Evolutionary conservation across 352 stramenopile genomes (phyloP).

Genomic region (Phytophthora foliorum): DNA sequence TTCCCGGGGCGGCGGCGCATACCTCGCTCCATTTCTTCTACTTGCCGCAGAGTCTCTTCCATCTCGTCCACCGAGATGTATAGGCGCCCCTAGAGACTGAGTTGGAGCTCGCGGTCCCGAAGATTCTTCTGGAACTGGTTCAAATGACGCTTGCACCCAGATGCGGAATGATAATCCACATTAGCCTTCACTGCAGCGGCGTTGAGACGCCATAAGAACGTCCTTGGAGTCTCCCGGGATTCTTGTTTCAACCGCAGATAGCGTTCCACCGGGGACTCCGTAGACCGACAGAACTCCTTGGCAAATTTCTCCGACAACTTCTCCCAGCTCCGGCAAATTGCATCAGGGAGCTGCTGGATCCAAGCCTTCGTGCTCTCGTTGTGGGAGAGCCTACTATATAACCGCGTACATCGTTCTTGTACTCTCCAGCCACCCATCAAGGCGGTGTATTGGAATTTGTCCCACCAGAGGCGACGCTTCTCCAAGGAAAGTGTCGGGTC

Average conservation of each 20-base stretch:
- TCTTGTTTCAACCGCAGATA: slow-evolving; percentile 1
- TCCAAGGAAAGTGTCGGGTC: not conserved
- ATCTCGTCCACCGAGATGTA: not conserved
- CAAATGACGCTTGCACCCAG: not conserved
- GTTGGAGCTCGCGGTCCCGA: not conserved
- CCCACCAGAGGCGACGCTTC: slow-evolving; percentile 10
- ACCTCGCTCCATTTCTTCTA: slow-evolving; percentile 6
- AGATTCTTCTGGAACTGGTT: slow-evolving; percentile 18
- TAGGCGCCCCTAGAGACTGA: not conserved
- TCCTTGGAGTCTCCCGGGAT: not conserved
- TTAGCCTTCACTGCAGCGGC: slow-evolving; percentile 2
- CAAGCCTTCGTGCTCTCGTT: slow-evolving; percentile 6
- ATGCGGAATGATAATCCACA: not conserved
- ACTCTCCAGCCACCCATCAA: slow-evolving; percentile 9
- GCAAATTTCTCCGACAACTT: not conserved
- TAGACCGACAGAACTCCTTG: slow-evolving; percentile 10
- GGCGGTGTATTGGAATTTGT: slow-evolving; percentile 10
- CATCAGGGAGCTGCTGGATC: slow-evolving; percentile 2
- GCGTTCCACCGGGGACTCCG: not conserved
- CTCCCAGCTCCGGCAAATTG: not conserved
- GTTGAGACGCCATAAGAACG: slow-evolving; percentile 8
- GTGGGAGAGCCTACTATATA: slow-evolving; percentile 6
- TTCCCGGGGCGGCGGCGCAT: not conserved
- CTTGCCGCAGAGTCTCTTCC: not conserved
- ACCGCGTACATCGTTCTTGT: slow-evolving; percentile 1